Percentiles rank a stretch among this genome's conserved stretches.
Evolutionary conservation across 495 filamentous ascomycete genomes (phyloP).

Genomic region (Penicillium cataractarum): DNA sequence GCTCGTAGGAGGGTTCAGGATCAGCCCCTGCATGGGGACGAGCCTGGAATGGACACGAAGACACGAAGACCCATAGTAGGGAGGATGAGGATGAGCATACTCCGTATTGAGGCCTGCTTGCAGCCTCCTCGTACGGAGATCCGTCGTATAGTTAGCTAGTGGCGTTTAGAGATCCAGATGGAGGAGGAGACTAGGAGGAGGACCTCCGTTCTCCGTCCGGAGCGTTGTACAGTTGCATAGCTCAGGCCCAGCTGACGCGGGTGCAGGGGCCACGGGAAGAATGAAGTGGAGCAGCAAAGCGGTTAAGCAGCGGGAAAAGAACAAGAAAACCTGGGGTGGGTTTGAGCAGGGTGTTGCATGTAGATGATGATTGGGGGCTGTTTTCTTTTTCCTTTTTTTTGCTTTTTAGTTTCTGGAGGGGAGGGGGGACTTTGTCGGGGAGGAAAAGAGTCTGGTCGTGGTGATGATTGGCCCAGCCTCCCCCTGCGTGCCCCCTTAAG

Average conservation of each 20-base stretch:
- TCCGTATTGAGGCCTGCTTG: neutral
- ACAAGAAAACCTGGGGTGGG: constrained; percentile 3
- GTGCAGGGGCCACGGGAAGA: constrained; percentile 2
- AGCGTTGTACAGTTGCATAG: constrained; percentile 1
- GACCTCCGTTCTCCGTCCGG: neutral
- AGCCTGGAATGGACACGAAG: neutral
- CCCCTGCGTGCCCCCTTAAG: neutral
- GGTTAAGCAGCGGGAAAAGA: constrained; percentile 5
- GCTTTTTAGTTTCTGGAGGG: neutral
- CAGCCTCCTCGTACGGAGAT: constrained; percentile 1
- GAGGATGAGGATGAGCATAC: neutral
- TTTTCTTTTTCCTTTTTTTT: constrained; percentile 5
- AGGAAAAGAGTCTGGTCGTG: neutral
- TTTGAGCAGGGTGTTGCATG: constrained; percentile 3
- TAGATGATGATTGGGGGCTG: neutral
- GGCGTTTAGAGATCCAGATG: neutral
- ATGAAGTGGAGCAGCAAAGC: neutral
- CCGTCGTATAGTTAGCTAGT: neutral
- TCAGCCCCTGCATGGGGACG: constrained; percentile 29
- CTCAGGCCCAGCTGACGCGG: constrained; percentile 7
- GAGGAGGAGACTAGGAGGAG: neutral
- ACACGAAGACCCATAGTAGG: neutral
- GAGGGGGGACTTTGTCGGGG: neutral
- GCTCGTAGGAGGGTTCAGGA: constrained; percentile 10
- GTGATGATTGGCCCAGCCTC: constrained; percentile 3